These are phyloP conservation scores for Mallotus repandus DNA, from an alignment of 441 rosid genomes.

Conservation along the genomic window DNA sequence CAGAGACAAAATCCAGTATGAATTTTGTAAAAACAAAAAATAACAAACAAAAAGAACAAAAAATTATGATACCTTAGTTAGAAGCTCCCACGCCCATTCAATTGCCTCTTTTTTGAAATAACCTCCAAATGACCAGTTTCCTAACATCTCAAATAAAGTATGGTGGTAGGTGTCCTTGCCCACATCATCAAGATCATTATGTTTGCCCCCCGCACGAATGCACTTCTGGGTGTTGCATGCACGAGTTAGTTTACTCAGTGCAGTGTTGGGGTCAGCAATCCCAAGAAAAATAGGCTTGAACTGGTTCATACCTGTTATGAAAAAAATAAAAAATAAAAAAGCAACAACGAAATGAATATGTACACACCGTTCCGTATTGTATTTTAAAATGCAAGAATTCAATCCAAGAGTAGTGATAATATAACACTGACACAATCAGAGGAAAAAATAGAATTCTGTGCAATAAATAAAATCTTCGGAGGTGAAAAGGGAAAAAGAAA, in stretches of 20 bases:
- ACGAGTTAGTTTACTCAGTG: conserved; percentile 68
- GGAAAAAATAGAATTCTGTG: too few species aligned
- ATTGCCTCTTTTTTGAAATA: conserved; percentile 93
- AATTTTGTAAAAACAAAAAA: neutral
- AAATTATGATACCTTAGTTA: conserved; percentile 53
- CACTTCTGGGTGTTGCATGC: conserved; percentile 98
- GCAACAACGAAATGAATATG: neutral
- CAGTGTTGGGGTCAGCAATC: conserved; percentile 78
- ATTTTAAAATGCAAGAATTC: neutral
- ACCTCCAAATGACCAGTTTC: conserved; percentile 98
- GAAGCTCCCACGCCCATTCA: conserved; percentile 96
- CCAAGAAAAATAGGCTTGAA: conserved; percentile 91
- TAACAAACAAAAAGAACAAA: neutral
- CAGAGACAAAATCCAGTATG: neutral
- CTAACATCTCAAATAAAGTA: conserved; percentile 98
- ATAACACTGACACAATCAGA: too few species aligned
- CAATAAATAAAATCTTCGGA: too few species aligned
- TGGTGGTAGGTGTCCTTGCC: conserved; percentile 99
- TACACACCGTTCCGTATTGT: neutral
- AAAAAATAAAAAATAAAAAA: neutral
- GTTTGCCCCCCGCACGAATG: conserved; percentile 97
- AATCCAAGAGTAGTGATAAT: neutral
- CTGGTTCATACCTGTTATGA: conserved; percentile 81
- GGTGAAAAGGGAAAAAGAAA: too few species aligned
- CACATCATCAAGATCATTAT: conserved; percentile 96